Percentiles rank a stretch among this genome's conserved stretches.
Evolutionary conservation across 305 asterid species (phyloP).

Genomic region (Fraxinus platypoda): DNA sequence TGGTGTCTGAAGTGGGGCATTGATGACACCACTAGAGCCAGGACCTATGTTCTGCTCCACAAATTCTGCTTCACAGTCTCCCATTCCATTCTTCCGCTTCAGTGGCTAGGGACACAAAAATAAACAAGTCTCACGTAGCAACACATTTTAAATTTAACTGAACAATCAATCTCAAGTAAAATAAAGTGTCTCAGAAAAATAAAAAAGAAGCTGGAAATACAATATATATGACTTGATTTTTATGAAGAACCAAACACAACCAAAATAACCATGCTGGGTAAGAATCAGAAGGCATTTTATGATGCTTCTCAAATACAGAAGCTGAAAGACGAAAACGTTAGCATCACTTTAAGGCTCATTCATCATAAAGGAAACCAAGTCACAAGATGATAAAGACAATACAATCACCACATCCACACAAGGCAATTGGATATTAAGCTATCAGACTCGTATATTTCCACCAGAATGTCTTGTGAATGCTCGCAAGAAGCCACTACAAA

Average conservation of each 20-base stretch:
- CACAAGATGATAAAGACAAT: constrained; percentile 6
- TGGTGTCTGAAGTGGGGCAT: constrained; percentile 53
- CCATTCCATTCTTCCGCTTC: constrained; percentile 64
- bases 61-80: constrained; percentile 49
- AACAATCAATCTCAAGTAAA: neutral
- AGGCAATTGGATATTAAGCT: neutral
- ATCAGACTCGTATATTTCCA: neutral
- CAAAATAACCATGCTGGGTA: neutral
- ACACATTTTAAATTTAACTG: neutral
- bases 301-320: neutral
- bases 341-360: neutral
- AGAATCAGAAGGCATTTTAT: neutral
- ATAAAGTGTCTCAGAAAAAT: neutral
- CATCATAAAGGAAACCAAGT: neutral
- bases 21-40: constrained; percentile 32
- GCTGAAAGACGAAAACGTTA: neutral
- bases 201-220: constrained; percentile 1
- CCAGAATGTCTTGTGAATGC: neutral
- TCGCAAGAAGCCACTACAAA: neutral
- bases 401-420: neutral
- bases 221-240: neutral
- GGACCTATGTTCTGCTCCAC: constrained; percentile 46
- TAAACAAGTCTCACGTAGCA: constrained; percentile 22
- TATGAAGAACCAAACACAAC: constrained; percentile 1
- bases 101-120: constrained; percentile 46